phyloP scores from a whole-genome alignment of 805 yeast species.

The Lachancea nothofagi region DNA sequence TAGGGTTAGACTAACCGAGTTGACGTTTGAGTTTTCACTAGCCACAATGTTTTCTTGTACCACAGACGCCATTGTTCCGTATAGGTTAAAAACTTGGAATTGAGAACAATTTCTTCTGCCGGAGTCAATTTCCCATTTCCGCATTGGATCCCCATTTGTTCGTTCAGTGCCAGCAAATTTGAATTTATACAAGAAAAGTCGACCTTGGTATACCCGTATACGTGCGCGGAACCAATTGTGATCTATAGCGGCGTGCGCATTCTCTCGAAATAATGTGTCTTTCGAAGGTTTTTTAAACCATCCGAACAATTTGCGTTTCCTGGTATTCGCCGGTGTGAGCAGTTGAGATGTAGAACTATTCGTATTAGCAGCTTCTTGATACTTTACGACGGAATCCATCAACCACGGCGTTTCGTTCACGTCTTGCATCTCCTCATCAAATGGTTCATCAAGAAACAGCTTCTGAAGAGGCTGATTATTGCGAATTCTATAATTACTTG shows the following conservation, averaged over 20 bases:
- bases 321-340: background rate
- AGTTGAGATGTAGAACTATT: constrained; percentile 8
- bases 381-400: constrained; percentile 20
- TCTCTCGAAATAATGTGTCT: constrained; percentile 15
- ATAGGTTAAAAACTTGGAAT: constrained; percentile 22
- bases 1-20: constrained; percentile 21
- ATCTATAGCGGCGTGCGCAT: constrained; percentile 21
- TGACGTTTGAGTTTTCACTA: constrained; percentile 6
- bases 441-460: constrained; percentile 22
- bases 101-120: constrained; percentile 13
- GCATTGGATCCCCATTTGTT: background rate
- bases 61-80: constrained; percentile 25
- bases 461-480: constrained; percentile 20
- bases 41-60: constrained; percentile 29
- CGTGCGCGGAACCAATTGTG: constrained; percentile 22
- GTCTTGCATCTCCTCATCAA: constrained; percentile 18
- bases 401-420: constrained; percentile 22
- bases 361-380: constrained; percentile 6
- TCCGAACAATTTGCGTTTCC: constrained; percentile 13
- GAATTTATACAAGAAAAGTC: constrained; percentile 22
- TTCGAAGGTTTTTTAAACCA: constrained; percentile 21
- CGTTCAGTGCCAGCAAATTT: constrained; percentile 4
- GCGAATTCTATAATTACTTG: constrained; percentile 26
- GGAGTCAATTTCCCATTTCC: constrained; percentile 10
- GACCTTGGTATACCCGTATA: constrained; percentile 24